Conservation (phyloP, 352 stramenopile species). For the Phytopythium cucurbitacearum region DNA sequence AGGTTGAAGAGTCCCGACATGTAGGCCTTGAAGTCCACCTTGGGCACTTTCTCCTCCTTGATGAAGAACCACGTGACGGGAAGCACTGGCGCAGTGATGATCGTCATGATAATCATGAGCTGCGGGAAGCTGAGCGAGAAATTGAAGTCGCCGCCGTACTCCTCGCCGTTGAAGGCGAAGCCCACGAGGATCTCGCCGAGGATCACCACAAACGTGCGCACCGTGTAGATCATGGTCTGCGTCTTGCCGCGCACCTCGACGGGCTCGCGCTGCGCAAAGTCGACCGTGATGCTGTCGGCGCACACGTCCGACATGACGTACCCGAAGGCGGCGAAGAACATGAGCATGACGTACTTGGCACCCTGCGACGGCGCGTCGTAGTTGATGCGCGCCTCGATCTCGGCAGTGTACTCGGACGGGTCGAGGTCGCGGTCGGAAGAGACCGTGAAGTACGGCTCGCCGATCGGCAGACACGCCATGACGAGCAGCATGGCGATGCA, state of each 20-base stretch:
- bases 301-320: conserved; percentile 67
- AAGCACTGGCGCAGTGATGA: conserved; percentile 11
- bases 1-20: conserved; percentile 24
- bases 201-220: conserved; percentile 22
- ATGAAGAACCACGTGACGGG: conserved; percentile 35
- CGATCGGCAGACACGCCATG: conserved; percentile 16
- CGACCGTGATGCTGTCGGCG: conserved; percentile 38
- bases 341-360: conserved; percentile 33
- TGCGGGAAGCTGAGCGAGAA: conserved; percentile 27
- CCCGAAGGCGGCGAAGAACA: conserved; percentile 44
- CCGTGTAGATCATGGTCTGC: conserved; percentile 31
- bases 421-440: conserved; percentile 11
- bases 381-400: conserved; percentile 21
- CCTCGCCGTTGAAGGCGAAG: conserved; percentile 36
- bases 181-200: conserved; percentile 20
- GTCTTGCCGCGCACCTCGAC: conserved; percentile 21
- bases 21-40: conserved; percentile 19
- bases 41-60: conserved; percentile 23
- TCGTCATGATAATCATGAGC: conserved; percentile 25
- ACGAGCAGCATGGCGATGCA: conserved; percentile 20
- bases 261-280: conserved; percentile 30
- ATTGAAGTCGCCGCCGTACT: conserved; percentile 39
- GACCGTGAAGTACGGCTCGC: conserved; percentile 30
- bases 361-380: conserved; percentile 8
- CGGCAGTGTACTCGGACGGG: conserved; percentile 9